Conservation (phyloP, 148 eudicot species). For the Rhododendron ovatum region DNA sequence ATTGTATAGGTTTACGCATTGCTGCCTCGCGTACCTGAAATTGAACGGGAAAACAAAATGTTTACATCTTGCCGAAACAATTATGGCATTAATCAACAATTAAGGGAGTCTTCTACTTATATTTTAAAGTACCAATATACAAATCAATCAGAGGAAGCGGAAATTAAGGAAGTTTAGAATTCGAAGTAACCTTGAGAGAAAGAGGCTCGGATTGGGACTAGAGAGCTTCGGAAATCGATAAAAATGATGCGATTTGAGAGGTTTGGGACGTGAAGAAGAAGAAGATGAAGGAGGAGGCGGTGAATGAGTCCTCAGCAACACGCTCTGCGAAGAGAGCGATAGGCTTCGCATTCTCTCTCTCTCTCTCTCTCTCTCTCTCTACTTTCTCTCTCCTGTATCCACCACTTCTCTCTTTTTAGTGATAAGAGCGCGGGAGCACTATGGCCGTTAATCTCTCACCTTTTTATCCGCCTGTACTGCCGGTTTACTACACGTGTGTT, state of each 20-base stretch:
- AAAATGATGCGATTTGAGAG: background rate
- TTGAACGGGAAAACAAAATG: background rate
- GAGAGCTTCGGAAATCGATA: background rate
- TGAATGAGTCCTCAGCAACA: background rate
- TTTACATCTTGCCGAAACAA: background rate
- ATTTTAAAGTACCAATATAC: background rate
- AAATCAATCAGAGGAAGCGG: background rate
- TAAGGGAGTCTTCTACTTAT: background rate
- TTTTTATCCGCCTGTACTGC: background rate
- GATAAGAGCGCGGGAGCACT: slow-evolving; percentile 2
- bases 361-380: background rate
- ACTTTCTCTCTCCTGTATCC: background rate
- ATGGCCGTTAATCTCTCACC: background rate
- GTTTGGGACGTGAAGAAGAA: background rate
- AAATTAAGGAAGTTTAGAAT: background rate
- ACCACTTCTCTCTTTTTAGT: background rate
- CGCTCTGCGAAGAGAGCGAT: slow-evolving; percentile 16
- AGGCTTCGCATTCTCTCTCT: slow-evolving; percentile 12
- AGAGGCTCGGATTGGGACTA: background rate
- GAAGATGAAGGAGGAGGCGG: background rate
- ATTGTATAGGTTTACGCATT: slow-evolving; percentile 1
- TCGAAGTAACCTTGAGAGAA: slow-evolving; percentile 3
- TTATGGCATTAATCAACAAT: background rate
- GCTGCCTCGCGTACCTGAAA: slow-evolving; percentile 15
- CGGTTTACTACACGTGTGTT: too few species aligned